These are phyloP conservation scores for Cichorium intybus DNA, from an alignment of 140 eudicot species.

Conservation along the genomic window DNA sequence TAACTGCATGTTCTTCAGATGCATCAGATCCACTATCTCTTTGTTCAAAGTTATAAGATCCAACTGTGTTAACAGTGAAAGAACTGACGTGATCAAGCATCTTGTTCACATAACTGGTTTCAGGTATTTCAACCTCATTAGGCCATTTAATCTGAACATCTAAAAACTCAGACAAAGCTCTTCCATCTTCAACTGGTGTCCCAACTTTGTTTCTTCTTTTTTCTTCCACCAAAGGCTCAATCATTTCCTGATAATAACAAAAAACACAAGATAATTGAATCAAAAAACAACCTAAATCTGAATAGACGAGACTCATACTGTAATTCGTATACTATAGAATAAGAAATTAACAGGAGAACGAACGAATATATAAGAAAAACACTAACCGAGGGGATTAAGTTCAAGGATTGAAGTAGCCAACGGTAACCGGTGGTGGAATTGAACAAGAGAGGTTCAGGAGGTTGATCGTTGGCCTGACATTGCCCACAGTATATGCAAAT, in stretches of 20 bases:
- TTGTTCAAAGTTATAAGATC: conserved; percentile 32
- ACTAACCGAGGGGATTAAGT: conserved; percentile 62
- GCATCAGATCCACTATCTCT: conserved; percentile 25
- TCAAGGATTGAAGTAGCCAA: conserved; percentile 56
- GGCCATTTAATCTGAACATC: conserved; percentile 51
- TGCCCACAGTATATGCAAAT: conserved; percentile 71
- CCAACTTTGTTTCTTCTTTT: conserved; percentile 33
- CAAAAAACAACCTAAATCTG: conserved; percentile 9
- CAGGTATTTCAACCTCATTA: conserved; percentile 41
- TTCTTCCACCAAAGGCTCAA: conserved; percentile 32
- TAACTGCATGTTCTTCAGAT: conserved; percentile 33
- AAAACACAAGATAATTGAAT: conserved; percentile 1
- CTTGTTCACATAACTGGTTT: conserved; percentile 24
- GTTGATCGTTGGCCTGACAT: conserved; percentile 33
- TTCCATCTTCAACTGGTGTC: conserved; percentile 30
- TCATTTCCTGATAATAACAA: conserved; percentile 48
- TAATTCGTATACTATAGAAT: no score
- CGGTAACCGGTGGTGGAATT: conserved; percentile 45
- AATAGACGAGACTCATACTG: background rate
- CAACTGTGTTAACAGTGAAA: conserved; percentile 35
- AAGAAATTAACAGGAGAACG: background rate
- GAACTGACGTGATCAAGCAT: conserved; percentile 25
- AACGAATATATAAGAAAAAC: background rate
- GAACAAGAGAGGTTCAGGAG: conserved; percentile 47
- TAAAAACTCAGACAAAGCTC: conserved; percentile 49